phyloP scores from a whole-genome alignment of 2,329 filamentous ascomycete species.

The Ascochyta rabiei region DNA sequence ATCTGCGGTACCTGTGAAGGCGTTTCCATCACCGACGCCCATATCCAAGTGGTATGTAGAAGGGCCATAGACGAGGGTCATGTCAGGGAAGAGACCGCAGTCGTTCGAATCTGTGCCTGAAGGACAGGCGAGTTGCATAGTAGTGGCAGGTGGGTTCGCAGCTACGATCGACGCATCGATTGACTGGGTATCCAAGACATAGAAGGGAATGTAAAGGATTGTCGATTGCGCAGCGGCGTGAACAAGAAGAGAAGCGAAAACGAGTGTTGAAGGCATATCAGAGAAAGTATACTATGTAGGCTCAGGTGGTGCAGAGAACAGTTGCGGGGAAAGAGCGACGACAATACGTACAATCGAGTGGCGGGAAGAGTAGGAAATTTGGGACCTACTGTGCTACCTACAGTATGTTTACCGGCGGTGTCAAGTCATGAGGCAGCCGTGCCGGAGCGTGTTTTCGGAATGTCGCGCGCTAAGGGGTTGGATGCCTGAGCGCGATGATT shows the following conservation, averaged over 20 bases:
- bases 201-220: slow-evolving; percentile 22
- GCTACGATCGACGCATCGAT: slow-evolving; percentile 24
- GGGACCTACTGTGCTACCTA: neutral
- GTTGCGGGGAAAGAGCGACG: too few species aligned
- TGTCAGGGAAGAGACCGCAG: slow-evolving; percentile 30
- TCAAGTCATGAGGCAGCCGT: neutral
- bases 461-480: neutral
- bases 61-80: slow-evolving; percentile 27
- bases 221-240: slow-evolving; percentile 23
- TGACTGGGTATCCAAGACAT: slow-evolving; percentile 7
- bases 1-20: slow-evolving; percentile 28
- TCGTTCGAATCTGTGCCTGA: slow-evolving; percentile 8
- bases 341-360: neutral
- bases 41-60: slow-evolving; percentile 30
- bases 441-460: neutral
- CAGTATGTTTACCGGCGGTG: neutral
- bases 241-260: slow-evolving; percentile 11
- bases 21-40: slow-evolving; percentile 18
- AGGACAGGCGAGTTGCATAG: slow-evolving; percentile 20
- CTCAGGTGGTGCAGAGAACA: too few species aligned
- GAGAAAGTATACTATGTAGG: too few species aligned
- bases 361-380: neutral
- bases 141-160: slow-evolving; percentile 21
- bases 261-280: slow-evolving; percentile 14
- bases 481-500: neutral